Base-by-base conservation (phyloP, 495 filamentous ascomycete species). In the Daldinia concentrica region DNA sequence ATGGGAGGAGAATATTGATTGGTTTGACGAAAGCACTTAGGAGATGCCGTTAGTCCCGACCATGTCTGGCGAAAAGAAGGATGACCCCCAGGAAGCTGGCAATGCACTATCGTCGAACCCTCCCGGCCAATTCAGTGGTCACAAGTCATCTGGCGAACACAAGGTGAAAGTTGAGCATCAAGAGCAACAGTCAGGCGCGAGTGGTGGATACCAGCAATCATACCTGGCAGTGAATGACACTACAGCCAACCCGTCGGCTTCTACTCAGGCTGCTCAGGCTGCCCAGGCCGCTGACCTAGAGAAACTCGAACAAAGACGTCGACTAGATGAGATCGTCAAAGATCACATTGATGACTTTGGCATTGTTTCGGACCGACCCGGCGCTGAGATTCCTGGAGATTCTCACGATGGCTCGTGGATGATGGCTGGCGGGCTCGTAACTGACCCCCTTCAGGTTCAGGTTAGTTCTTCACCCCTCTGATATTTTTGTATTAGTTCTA, bases 311-410 rank as follows among this genome's bases (percentile, higher is more conserved):
- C 22, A 50, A 27, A 48, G 57, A n/a, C 55, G 34, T 50, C 57
- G 61, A 37, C 48, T 74, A 11, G 39, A 65, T 14, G 41, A 62
- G n/a, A 74, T 74, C 14, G 45, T 61, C 1, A 50, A 43, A 30
- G 24, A 52, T 22, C 15, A 55, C 34, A 32, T 74, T 11, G 55
- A 61, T 27, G 61, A 41, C 22, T 19, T 34, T 11, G 34, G 63
- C 11, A 29, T 60, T 24, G 50, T 74, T 22, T 62, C 11, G 7
- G 64, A 74, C 17, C 39, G 11, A 39, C 45, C 58, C 56, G 3
- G 6, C 17, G 1, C 22, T 14, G 5, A 45, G 30, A 36, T 11
- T 36, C 2, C 32, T 24, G 41, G 15, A 41, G 29, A 19, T 30
- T 7, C 17, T 36, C 2, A 12, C 27, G n/a, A 48, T 22, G 5